A percentile compares a stretch with the other conserved stretches of the same genome.
These are phyloP conservation scores for Hypoxylon sp. DNA, from an alignment of 2,329 filamentous ascomycete genomes.

Conservation along the genomic window DNA sequence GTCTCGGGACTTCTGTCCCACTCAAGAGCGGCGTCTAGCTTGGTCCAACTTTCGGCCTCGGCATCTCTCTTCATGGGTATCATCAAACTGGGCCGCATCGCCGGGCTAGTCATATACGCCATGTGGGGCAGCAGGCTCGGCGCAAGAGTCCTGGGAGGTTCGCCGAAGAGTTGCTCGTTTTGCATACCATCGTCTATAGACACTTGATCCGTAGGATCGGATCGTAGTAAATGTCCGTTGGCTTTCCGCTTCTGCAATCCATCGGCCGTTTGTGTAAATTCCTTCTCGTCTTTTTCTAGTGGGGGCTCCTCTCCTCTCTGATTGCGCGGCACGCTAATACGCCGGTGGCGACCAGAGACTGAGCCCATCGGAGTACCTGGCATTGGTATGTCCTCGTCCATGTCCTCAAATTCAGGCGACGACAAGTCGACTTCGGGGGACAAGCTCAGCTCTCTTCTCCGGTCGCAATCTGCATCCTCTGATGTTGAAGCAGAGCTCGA, in stretches of 20 bases:
- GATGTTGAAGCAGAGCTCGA: conserved; percentile 78
- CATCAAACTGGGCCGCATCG: conserved; percentile 66
- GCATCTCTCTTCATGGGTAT: conserved; percentile 60
- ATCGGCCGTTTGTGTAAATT: conserved; percentile 96
- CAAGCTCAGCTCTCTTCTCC: conserved; percentile 80
- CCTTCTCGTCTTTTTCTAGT: conserved; percentile 93
- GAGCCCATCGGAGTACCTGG: conserved; percentile 76
- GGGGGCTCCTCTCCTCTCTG: conserved; percentile 86
- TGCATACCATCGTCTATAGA: conserved; percentile 61
- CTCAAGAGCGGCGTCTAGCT: conserved; percentile 63
- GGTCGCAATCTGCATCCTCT: conserved; percentile 79
- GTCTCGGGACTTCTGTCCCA: conserved; percentile 85
- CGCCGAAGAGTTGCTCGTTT: conserved; percentile 70
- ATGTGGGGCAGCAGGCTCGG: conserved; percentile 56
- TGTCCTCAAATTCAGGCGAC: conserved; percentile 85
- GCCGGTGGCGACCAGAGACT: conserved; percentile 56
- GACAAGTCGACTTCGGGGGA: conserved; percentile 95
- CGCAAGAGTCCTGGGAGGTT: conserved; percentile 55
- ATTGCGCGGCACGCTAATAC: conserved; percentile 66
- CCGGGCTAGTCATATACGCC: conserved; percentile 68
- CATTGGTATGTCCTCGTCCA: conserved; percentile 71
- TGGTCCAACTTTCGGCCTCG: conserved; percentile 62
- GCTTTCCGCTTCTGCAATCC: conserved; percentile 80
- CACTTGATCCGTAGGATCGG: conserved; percentile 56
- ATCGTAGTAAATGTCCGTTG: conserved; percentile 60